These are phyloP conservation scores for Rutstroemia sydowiana DNA, from an alignment of 2,329 filamentous ascomycete species.

Conservation along the genomic window DNA sequence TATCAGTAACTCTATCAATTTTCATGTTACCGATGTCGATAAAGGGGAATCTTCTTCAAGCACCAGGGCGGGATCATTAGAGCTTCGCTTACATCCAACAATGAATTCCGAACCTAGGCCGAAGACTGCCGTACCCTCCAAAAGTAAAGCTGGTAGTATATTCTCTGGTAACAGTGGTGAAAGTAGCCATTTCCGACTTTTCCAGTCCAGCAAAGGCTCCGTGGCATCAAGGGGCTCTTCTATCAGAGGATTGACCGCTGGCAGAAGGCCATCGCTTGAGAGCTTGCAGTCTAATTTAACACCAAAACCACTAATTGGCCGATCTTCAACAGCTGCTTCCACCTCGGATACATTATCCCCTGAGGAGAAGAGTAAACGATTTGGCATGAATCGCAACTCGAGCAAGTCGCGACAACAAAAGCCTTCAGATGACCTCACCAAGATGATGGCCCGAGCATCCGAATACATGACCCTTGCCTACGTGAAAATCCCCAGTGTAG, in stretches of 20 bases:
- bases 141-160: slow-evolving; percentile 21
- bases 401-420: slow-evolving; percentile 50
- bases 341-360: slow-evolving; percentile 20
- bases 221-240: slow-evolving; percentile 13
- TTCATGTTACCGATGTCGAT: slow-evolving; percentile 30
- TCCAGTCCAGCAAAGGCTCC: slow-evolving; percentile 32
- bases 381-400: slow-evolving; percentile 42
- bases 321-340: slow-evolving; percentile 21
- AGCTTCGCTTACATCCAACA: slow-evolving; percentile 77
- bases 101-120: slow-evolving; percentile 48
- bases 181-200: slow-evolving; percentile 35
- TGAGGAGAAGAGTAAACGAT: slow-evolving; percentile 39
- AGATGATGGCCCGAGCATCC: slow-evolving; percentile 92
- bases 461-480: slow-evolving; percentile 97
- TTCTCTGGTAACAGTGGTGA: slow-evolving; percentile 25
- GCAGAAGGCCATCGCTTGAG: slow-evolving; percentile 29
- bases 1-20: slow-evolving; percentile 14
- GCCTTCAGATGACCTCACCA: slow-evolving; percentile 79
- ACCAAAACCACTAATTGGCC: slow-evolving; percentile 22
- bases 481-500: slow-evolving; percentile 90
- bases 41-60: slow-evolving; percentile 45
- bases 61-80: slow-evolving; percentile 65
- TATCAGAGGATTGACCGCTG: slow-evolving; percentile 19
- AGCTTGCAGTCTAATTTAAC: slow-evolving; percentile 23
- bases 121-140: slow-evolving; percentile 17